Conservation (phyloP, 2,329 filamentous ascomycete genomes). For the Colletotrichum magnum region DNA sequence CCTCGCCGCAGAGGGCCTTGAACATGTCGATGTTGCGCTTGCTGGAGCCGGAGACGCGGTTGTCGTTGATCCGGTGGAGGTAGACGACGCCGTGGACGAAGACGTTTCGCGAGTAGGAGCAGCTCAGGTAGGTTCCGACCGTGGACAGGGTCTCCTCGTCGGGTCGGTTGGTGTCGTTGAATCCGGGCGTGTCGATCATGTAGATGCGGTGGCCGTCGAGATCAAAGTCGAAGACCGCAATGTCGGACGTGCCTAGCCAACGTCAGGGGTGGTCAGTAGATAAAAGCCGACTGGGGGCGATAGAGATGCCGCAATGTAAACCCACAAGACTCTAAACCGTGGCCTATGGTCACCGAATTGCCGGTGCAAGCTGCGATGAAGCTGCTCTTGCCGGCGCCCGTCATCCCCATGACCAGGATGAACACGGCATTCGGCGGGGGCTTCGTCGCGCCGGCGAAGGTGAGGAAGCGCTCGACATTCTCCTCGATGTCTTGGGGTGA, state of each 20-base stretch:
- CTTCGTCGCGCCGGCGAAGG: not conserved
- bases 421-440: conserved; percentile 3
- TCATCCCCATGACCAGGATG: conserved; percentile 12
- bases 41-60: conserved; percentile 51
- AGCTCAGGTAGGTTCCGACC: conserved; percentile 51
- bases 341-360: not conserved
- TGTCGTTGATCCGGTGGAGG: conserved; percentile 54
- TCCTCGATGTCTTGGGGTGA: not conserved
- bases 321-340: not conserved
- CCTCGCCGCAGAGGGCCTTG: conserved; percentile 52
- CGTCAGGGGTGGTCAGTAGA: not conserved
- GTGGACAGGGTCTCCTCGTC: conserved; percentile 56
- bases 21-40: conserved; percentile 56
- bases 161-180: conserved; percentile 55
- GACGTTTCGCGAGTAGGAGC: conserved; percentile 44
- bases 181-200: conserved; percentile 60
- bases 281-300: too few species aligned
- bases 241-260: not conserved
- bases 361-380: not conserved
- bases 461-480: not conserved
- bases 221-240: not conserved
- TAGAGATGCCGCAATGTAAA: not conserved
- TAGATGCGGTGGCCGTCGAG: conserved; percentile 40
- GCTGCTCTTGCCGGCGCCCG: conserved; percentile 11
- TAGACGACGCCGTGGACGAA: conserved; percentile 55